phyloP scores from a whole-genome alignment of 352 stramenopile species.

The Chrysophaeum taylorii region DNA sequence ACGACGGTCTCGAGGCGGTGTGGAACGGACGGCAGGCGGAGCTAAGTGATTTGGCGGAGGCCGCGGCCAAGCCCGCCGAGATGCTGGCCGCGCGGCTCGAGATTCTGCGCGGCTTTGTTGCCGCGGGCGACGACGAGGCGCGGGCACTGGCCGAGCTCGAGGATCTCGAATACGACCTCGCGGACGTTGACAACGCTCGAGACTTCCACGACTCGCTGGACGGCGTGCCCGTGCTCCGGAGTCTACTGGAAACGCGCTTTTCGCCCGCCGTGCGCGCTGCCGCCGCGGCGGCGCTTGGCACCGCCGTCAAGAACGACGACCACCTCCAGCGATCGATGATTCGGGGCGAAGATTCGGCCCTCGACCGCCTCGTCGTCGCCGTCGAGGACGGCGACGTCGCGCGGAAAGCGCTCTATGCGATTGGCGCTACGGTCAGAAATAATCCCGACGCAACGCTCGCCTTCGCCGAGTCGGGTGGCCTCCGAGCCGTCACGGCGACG shows the following conservation, averaged over 20 bases:
- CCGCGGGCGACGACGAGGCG: background rate
- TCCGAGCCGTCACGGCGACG: too few relatives aligned
- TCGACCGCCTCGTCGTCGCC: background rate
- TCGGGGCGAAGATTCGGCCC: background rate
- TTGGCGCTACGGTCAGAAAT: background rate
- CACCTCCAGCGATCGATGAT: background rate
- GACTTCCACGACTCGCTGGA: conserved; percentile 13
- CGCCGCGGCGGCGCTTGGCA: background rate
- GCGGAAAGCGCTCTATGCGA: background rate
- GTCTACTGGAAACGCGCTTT: background rate
- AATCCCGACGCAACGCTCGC: background rate
- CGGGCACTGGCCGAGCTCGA: background rate
- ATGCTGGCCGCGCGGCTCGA: background rate
- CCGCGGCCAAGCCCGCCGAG: background rate
- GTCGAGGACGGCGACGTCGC: background rate
- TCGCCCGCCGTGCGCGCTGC: background rate
- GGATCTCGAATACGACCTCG: conserved; percentile 8
- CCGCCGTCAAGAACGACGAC: background rate
- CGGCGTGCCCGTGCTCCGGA: background rate
- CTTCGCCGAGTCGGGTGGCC: background rate
- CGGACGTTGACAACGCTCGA: background rate
- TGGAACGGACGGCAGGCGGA: background rate
- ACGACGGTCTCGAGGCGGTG: background rate
- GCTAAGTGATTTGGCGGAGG: background rate
- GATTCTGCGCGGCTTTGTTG: background rate